These are phyloP conservation scores for Globisporangium recalcitrans DNA, from an alignment of 352 stramenopile genomes.

Conservation along the genomic window DNA sequence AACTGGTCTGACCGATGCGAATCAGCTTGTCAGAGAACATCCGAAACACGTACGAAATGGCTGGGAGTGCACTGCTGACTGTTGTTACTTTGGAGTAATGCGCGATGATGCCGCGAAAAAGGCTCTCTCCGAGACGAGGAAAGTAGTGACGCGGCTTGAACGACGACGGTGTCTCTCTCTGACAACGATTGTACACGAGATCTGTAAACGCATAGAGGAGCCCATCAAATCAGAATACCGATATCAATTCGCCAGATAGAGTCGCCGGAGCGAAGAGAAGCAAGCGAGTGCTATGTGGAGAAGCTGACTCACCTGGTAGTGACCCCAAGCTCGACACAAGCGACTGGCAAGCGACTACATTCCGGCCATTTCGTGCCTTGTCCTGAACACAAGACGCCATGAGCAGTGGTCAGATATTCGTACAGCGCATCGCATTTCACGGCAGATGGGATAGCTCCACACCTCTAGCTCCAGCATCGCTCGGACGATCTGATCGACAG, in stretches of 20 bases:
- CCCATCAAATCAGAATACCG: too few species aligned
- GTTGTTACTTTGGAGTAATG: not conserved
- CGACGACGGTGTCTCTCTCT: constrained; percentile 33
- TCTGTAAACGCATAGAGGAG: constrained; percentile 22
- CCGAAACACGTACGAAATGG: constrained; percentile 32
- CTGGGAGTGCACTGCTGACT: not conserved
- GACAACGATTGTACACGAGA: constrained; percentile 56
- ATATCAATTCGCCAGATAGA: too few species aligned
- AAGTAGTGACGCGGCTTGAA: constrained; percentile 53
- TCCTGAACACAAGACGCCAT: not conserved
- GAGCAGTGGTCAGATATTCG: not conserved
- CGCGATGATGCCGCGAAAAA: constrained; percentile 31
- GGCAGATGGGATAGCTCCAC: not conserved
- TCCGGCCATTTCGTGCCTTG: constrained; percentile 7
- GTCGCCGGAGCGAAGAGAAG: not conserved
- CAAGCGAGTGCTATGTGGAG: not conserved
- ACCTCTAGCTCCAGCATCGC: constrained; percentile 36
- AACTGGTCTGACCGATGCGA: constrained; percentile 44
- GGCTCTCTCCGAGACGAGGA: constrained; percentile 27
- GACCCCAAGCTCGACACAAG: constrained; percentile 40
- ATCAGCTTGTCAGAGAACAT: constrained; percentile 60
- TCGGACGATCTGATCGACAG: constrained; percentile 26
- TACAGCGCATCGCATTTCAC: not conserved
- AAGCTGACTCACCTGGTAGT: constrained; percentile 34
- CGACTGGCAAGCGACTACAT: constrained; percentile 21